These are phyloP conservation scores for Quercus cerris DNA, from an alignment of 306 rosid genomes.

Conservation along the genomic window DNA sequence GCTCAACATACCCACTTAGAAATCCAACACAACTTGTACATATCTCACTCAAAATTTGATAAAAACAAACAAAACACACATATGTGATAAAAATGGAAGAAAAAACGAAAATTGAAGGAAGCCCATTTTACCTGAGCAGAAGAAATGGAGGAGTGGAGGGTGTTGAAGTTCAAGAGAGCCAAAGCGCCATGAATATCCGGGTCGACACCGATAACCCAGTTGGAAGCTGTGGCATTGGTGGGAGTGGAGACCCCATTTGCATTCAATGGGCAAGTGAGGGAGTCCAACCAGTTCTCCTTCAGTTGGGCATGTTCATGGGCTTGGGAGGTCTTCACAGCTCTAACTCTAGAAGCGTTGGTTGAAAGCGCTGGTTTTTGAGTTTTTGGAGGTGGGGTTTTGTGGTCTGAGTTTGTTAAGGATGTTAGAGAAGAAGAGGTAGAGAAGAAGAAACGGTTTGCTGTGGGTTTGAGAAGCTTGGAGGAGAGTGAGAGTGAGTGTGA, in stretches of 20 bases:
- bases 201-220: slow-evolving; percentile 77
- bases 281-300: slow-evolving; percentile 76
- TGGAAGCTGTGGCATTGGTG: slow-evolving; percentile 28
- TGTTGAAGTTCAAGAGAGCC: slow-evolving; percentile 51
- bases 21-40: not conserved
- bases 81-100: not conserved
- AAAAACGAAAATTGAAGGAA: not conserved
- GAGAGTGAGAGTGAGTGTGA: slow-evolving; percentile 21
- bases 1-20: not conserved
- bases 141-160: slow-evolving; percentile 13
- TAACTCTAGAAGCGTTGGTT: not conserved
- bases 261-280: slow-evolving; percentile 47
- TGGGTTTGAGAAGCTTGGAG: slow-evolving; percentile 26
- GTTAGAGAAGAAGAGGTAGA: slow-evolving; percentile 16
- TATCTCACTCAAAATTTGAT: not conserved
- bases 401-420: not conserved
- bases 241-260: slow-evolving; percentile 12
- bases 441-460: slow-evolving; percentile 17
- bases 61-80: not conserved
- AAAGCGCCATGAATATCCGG: slow-evolving; percentile 85
- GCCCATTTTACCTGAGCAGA: slow-evolving; percentile 59
- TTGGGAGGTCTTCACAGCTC: slow-evolving; percentile 35
- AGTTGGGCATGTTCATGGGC: slow-evolving; percentile 57
- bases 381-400: slow-evolving; percentile 15
- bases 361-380: slow-evolving; percentile 1